phyloP scores from a whole-genome alignment of 2,329 filamentous ascomycete species.

The Cryphonectria nitschkei region DNA sequence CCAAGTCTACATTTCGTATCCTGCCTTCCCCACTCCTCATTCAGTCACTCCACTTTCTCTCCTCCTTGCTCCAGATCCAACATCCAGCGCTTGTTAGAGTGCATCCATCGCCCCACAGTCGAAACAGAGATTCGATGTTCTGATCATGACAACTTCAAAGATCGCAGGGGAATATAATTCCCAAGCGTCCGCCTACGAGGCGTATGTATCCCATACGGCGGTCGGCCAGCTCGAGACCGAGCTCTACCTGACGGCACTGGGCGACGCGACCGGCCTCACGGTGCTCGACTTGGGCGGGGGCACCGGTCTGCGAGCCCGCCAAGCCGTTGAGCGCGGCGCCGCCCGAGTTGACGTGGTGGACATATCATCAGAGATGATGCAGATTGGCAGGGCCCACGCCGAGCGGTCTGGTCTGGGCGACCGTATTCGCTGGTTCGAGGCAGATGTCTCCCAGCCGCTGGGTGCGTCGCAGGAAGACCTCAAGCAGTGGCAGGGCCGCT shows the following conservation, averaged over 20 bases:
- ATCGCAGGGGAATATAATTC: not conserved
- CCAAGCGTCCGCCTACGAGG: slow-evolving; percentile 8
- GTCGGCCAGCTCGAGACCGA: slow-evolving; percentile 27
- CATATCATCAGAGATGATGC: slow-evolving; percentile 36
- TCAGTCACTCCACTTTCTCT: not conserved
- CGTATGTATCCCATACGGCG: slow-evolving; percentile 5
- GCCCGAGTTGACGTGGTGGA: slow-evolving; percentile 37
- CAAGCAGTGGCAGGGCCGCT: slow-evolving; percentile 8
- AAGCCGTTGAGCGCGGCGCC: slow-evolving; percentile 35
- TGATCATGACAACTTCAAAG: not conserved
- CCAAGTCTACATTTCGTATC: not conserved
- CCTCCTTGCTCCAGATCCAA: not conserved
- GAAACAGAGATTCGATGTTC: not conserved
- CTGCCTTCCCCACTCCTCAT: not conserved
- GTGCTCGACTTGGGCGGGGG: slow-evolving; percentile 40
- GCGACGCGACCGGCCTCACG: slow-evolving; percentile 32
- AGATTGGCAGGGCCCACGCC: not conserved
- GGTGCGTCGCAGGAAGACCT: slow-evolving; percentile 20
- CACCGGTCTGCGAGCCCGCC: slow-evolving; percentile 35
- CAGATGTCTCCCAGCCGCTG: slow-evolving; percentile 27
- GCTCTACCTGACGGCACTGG: slow-evolving; percentile 32
- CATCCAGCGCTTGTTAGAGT: not conserved
- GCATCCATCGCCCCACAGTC: not conserved
- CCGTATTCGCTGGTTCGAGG: slow-evolving; percentile 29
- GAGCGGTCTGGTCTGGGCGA: not conserved